Base-by-base conservation (phyloP, 129 eudicot species). In the Solidago caesia region DNA sequence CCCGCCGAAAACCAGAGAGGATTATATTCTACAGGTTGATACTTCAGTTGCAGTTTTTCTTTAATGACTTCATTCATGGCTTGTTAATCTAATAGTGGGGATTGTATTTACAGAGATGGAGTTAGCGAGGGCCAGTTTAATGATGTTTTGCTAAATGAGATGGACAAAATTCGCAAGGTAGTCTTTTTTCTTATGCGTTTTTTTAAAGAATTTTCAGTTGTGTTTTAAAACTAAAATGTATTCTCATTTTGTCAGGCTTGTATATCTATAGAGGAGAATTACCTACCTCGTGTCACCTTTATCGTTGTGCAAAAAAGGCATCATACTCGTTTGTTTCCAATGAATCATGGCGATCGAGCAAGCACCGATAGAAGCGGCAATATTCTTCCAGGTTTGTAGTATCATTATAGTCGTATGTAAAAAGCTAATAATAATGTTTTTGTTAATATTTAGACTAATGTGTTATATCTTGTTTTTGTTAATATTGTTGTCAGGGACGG, bases 251-350 rank as follows among this genome's bases (percentile, higher is more conserved):
- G 25, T 49, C 71, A 86, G 97, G 97, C 97, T n/a, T 92, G 97
- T 66, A 16, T 26, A 25, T 89, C 97, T 0, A 12, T 92, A 43
- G 82, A 87, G 53, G 84, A 55, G 47, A 41, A 56, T 3, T 89
- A 92, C 27, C 55, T 83, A 43, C 97, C 96, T 0, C 84, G 65
- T 0, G 81, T 89, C 4, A 89, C 96, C 0, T 92, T 92, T 61
- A 85, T 89, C 15, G 84, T 92, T 4, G 97, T 89, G 26, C 97
- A 92, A 68, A 92, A 92, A 77, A 82, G 97, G 51, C 97, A 92
- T 39, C 97, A 92, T 26, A 89, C 97, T 0, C 96, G 96, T 14
- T 84, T 89, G 7, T 92, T 92, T 68, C 88, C 96, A 5, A 67
- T 47, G 3, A 73, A 53, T n/a, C 86, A 86, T 43, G 33, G 42